Evolutionary conservation across 2,329 filamentous ascomycete species (phyloP).

Genomic region (Bipolaris gigantea): DNA sequence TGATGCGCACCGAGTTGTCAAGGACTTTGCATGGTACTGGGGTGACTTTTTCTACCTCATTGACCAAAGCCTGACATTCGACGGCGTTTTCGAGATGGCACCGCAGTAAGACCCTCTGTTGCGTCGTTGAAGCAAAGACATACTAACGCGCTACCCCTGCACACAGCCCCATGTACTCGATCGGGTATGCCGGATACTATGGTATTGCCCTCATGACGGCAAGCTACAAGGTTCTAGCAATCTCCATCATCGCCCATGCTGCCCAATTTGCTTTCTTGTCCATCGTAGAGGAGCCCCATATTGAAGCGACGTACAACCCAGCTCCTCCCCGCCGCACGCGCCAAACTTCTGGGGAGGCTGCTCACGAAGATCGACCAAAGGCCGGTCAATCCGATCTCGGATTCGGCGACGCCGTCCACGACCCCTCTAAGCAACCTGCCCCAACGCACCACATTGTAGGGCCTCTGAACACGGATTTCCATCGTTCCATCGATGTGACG

Average conservation of each 20-base stretch:
- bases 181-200: constrained; percentile 93
- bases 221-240: constrained; percentile 96
- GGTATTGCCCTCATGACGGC: constrained; percentile 97
- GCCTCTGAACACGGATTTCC: constrained; percentile 79
- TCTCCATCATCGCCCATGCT: constrained; percentile 91
- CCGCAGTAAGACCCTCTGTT: constrained; percentile 55
- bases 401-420: constrained; percentile 44
- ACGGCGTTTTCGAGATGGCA: constrained; percentile 98
- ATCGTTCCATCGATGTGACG: constrained; percentile 82
- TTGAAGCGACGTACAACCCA: constrained; percentile 95
- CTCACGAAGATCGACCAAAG: constrained; percentile 44
- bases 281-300: constrained; percentile 93
- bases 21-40: constrained; percentile 99
- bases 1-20: constrained; percentile 95
- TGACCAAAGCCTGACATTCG: constrained; percentile 96
- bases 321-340: constrained; percentile 73
- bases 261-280: constrained; percentile 93
- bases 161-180: constrained; percentile 21
- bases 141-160: constrained; percentile 8
- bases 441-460: constrained; percentile 84
- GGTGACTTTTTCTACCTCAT: constrained; percentile 99
- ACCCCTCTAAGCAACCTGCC: constrained; percentile 58
- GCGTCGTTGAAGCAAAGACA: neutral
- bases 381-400: constrained; percentile 44
- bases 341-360: constrained; percentile 44